phyloP scores from a whole-genome alignment of 2,329 filamentous ascomycete species.

The Alternaria arbusti region DNA sequence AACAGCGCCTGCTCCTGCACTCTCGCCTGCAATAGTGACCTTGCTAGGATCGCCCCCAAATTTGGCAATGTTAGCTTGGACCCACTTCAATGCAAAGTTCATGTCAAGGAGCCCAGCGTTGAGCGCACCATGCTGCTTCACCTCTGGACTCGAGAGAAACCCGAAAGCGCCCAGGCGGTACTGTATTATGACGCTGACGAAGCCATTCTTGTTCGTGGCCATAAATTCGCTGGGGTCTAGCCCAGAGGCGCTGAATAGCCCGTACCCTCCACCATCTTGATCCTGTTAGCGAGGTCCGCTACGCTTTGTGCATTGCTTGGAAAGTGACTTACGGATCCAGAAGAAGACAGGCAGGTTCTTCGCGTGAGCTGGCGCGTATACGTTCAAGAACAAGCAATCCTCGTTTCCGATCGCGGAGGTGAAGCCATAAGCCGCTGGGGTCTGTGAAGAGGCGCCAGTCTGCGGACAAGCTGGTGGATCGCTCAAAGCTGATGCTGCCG shows the following conservation, averaged over 20 bases:
- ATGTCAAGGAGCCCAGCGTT: constrained; percentile 72
- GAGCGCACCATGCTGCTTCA: constrained; percentile 62
- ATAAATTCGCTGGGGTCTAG: constrained; percentile 42
- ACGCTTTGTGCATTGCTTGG: constrained; percentile 36
- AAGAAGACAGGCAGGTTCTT: constrained; percentile 62
- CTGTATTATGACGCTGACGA: constrained; percentile 67
- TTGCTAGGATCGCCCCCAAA: constrained; percentile 63
- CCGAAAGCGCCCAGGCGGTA: constrained; percentile 69
- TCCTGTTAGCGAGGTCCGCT: constrained; percentile 20
- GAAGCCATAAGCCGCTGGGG: constrained; percentile 39
- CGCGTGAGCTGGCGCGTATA: constrained; percentile 48
- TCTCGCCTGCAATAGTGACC: constrained; percentile 67
- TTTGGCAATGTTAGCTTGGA: constrained; percentile 62
- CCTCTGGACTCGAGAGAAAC: constrained; percentile 65
- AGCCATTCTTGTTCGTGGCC: constrained; percentile 52
- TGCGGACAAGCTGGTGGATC: constrained; percentile 50
- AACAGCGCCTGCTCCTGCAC: constrained; percentile 66
- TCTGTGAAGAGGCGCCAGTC: constrained; percentile 36
- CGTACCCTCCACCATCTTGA: constrained; percentile 51
- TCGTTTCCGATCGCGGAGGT: constrained; percentile 43
- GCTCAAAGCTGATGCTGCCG: constrained; percentile 50
- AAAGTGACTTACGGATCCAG: constrained; percentile 55
- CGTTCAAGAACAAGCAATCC: constrained; percentile 52
- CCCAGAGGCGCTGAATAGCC: constrained; percentile 36
- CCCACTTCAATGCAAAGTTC: constrained; percentile 66